Evolutionary conservation across 805 yeast species (phyloP), one percentile per base, ranked within the genome.

Genomic region (Zygosaccharomyces gambellarensis): DNA sequence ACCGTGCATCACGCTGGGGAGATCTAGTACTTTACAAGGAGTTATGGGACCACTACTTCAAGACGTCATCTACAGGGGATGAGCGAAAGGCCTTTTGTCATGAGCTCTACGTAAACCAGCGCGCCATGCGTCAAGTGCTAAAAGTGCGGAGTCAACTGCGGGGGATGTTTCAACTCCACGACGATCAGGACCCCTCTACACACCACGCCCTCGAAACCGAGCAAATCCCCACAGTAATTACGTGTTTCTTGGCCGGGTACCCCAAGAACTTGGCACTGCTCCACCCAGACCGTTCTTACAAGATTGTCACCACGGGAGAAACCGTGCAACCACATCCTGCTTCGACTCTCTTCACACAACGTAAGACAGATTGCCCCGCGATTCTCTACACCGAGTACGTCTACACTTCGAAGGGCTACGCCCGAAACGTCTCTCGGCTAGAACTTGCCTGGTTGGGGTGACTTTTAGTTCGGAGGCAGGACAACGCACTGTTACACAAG

Each of bases 381-480:
- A 82, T 94, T 47, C 84, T 94, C 95, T 94, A 89, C 71, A 82
- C 90, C 32, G 99, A 94, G 68, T 90, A 87, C 64, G 97, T 94
- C 12, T 92, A 79, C 65, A 94, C 99, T 0, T 79, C 90, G 11
- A 89, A 89, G 65, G 96, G 96, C 0, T 94, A 90, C 61, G 98
- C 95, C 0, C 76, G 99, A 59, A 84, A 76, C 53, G 96, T 90
- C n/a, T 83, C 90, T 43, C 81, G 85, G 12, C 77, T 94, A 23
- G 87, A 88, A 61, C 69, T 88, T 47, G 78, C 80, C 12, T 92
- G 98, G 98, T 68, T 94, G 14, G 11, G 43, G 92, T 86, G 62
- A 94, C 54, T 75, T 83, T 2, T 2, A 87, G 90, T 4, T 36
- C 28, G 1, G 45, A 42, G 54, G 55, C 3, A 30, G 47, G 10